A percentile compares a stretch with the other conserved stretches of the same genome.
These are phyloP conservation scores for Cordyceps pruinosa DNA, from an alignment of 2,329 filamentous ascomycete species.

Conservation along the genomic window DNA sequence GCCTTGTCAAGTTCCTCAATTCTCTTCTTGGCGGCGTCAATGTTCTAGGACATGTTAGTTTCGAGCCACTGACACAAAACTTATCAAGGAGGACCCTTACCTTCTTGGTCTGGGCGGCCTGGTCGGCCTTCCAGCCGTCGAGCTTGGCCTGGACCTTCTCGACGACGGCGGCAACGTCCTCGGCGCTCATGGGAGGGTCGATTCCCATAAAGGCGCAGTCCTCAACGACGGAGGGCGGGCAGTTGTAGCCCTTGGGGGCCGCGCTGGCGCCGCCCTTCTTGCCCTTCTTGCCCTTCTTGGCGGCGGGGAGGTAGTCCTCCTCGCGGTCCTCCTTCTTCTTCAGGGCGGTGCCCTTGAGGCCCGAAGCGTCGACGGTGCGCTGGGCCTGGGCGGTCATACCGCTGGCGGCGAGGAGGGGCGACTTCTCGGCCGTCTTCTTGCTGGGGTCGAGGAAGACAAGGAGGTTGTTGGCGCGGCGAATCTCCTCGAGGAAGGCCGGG, in stretches of 20 bases:
- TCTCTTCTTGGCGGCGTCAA: slow-evolving; percentile 92
- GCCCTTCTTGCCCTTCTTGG: slow-evolving; percentile 82
- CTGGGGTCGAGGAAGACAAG: slow-evolving; percentile 87
- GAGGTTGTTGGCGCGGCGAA: slow-evolving; percentile 73
- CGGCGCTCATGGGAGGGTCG: slow-evolving; percentile 78
- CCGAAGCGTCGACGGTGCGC: slow-evolving; percentile 78
- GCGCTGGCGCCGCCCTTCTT: slow-evolving; percentile 53
- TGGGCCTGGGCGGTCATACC: slow-evolving; percentile 72
- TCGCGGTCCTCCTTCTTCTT: slow-evolving; percentile 81
- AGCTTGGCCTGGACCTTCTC: slow-evolving; percentile 94
- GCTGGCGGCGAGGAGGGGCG: slow-evolving; percentile 54
- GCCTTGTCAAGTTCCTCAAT: slow-evolving; percentile 75
- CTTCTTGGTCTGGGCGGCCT: slow-evolving; percentile 81
- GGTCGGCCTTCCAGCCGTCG: slow-evolving; percentile 83
- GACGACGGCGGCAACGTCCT: slow-evolving; percentile 69
- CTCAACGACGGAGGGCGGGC: slow-evolving; percentile 86
- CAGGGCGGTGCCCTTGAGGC: slow-evolving; percentile 77
- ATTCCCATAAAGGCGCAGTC: slow-evolving; percentile 79
- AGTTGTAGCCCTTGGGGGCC: slow-evolving; percentile 60
- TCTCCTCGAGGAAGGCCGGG: slow-evolving; percentile 88
- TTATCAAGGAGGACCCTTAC: slow-evolving; percentile 45
- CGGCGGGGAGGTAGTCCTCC: slow-evolving; percentile 75
- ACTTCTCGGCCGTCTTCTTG: slow-evolving; percentile 56
- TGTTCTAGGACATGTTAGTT: slow-evolving; percentile 59
- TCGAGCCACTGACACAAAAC: not conserved